Evolutionary conservation across 2,329 filamentous ascomycete species (phyloP), one percentile per base, ranked within the genome.

Genomic region (Hymenoscyphus repandus): DNA sequence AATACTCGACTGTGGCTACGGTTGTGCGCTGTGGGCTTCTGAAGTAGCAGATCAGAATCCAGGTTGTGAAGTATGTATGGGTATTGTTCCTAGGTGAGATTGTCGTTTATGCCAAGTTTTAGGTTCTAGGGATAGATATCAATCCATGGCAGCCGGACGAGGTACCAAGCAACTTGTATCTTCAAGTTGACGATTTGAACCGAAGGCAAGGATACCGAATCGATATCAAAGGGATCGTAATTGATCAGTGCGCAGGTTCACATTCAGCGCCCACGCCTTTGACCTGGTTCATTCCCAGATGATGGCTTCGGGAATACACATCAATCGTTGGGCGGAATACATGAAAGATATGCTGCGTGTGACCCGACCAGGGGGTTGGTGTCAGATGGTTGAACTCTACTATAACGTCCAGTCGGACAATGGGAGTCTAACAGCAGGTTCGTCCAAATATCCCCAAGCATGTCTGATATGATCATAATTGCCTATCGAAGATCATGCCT

Each of bases 361-460:
- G 9, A 72, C 91, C 55, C 85, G 81, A 45, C 85, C 83, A 5
- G 86, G 84, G 2, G 90, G 91, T 1, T 96, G 90, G 89, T 78
- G 87, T 52, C 90, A 96, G 64, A 84, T 95, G 77, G 80, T 88
- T n/a, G 91, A 96, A 64, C 79, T 91, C 61, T 90, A 95, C 63
- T 85, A 85, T 67, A 89, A 90, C 57, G 83, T 88, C 22, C 91
- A 95, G 66, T 95, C 89, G 0, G 83, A 92, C 59, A 95, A 88
- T 61, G 90, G 90, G 5, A 82, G 80, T n/a, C 71, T 93, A 60
- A 83, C 80, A 10, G 76, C 83, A 45, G 74, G 81, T 77, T 63
- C 67, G 75, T 58, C 18, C 27, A 39, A 37, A 37, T 11, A 15
- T 39, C n/a, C 20, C 27, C 18, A 36, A 41, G 18, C 60, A 12